These are phyloP conservation scores for Petunia secreta DNA, from an alignment of 257 asterid genomes.

Conservation along the genomic window DNA sequence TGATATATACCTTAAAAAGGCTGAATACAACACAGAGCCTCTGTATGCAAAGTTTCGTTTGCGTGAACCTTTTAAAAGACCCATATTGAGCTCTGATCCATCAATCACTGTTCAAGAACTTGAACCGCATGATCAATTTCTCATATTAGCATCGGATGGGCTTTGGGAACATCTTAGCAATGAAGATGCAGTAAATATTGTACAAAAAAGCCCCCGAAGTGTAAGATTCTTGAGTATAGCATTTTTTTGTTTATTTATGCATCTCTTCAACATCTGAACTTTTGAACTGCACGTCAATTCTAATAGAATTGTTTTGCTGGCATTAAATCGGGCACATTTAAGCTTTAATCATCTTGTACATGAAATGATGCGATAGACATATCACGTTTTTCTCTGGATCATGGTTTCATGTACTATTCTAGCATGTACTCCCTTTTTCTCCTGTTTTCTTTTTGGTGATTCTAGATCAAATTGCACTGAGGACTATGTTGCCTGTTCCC, in stretches of 20 bases:
- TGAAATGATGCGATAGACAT: neutral
- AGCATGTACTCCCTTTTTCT: neutral
- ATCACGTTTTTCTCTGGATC: neutral
- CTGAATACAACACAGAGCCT: constrained; percentile 58
- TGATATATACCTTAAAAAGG: constrained; percentile 55
- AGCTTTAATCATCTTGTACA: neutral
- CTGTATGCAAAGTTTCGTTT: constrained; percentile 53
- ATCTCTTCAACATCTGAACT: neutral
- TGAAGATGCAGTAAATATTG: constrained; percentile 56
- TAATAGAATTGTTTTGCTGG: constrained; percentile 8
- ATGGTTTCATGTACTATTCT: constrained; percentile 1
- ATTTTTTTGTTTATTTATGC: neutral
- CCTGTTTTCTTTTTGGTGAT: neutral
- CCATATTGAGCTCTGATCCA: constrained; percentile 46
- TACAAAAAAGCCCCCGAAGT: constrained; percentile 48
- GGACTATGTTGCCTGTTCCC: neutral
- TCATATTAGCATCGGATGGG: constrained; percentile 30
- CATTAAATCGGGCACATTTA: neutral
- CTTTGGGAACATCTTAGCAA: constrained; percentile 60
- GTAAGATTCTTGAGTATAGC: constrained; percentile 37
- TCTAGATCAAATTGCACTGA: neutral
- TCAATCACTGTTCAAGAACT: constrained; percentile 29
- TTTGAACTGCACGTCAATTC: neutral
- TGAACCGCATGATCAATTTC: constrained; percentile 27
- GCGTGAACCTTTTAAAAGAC: constrained; percentile 45